These are phyloP conservation scores for Penicillium tannophilum DNA, from an alignment of 495 filamentous ascomycete genomes.

Conservation along the genomic window DNA sequence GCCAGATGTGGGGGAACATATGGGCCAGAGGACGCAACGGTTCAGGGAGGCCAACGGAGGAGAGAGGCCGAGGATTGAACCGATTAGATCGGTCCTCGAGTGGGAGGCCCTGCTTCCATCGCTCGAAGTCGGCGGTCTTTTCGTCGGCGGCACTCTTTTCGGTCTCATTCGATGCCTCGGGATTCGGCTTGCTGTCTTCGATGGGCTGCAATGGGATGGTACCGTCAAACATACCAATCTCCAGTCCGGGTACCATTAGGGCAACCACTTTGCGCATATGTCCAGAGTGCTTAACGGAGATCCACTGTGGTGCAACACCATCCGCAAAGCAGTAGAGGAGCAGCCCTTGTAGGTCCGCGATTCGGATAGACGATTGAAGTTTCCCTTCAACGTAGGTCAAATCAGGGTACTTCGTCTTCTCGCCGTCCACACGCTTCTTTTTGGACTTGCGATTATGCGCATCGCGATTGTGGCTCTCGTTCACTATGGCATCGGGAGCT, in stretches of 20 bases:
- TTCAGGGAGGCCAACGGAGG: slow-evolving; percentile 58
- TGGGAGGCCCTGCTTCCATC: slow-evolving; percentile 50
- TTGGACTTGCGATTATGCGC: slow-evolving; percentile 20
- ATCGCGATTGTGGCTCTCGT: slow-evolving; percentile 4
- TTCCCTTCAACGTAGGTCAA: slow-evolving; percentile 69
- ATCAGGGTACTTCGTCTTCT: slow-evolving; percentile 75
- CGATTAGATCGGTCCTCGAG: slow-evolving; percentile 46
- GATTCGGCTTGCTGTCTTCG: slow-evolving; percentile 9
- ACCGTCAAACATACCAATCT: slow-evolving; percentile 85
- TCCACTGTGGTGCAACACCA: slow-evolving; percentile 81
- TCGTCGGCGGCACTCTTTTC: slow-evolving; percentile 24
- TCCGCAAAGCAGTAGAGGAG: slow-evolving; percentile 90
- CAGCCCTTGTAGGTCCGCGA: slow-evolving; percentile 77
- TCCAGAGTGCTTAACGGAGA: slow-evolving; percentile 73
- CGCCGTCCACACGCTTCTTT: slow-evolving; percentile 46
- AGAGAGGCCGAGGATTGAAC: slow-evolving; percentile 73
- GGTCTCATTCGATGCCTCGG: slow-evolving; percentile 20
- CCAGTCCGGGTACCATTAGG: slow-evolving; percentile 91
- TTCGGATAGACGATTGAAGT: slow-evolving; percentile 72
- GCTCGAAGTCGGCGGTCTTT: slow-evolving; percentile 37
- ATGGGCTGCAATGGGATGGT: slow-evolving; percentile 51
- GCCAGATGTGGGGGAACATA: slow-evolving; percentile 88
- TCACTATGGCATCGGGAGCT: background rate
- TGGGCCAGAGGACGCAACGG: slow-evolving; percentile 71
- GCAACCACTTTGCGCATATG: slow-evolving; percentile 82